phyloP scores from a whole-genome alignment of 2,329 filamentous ascomycete genomes.

The Sporothrix brasiliensis region DNA sequence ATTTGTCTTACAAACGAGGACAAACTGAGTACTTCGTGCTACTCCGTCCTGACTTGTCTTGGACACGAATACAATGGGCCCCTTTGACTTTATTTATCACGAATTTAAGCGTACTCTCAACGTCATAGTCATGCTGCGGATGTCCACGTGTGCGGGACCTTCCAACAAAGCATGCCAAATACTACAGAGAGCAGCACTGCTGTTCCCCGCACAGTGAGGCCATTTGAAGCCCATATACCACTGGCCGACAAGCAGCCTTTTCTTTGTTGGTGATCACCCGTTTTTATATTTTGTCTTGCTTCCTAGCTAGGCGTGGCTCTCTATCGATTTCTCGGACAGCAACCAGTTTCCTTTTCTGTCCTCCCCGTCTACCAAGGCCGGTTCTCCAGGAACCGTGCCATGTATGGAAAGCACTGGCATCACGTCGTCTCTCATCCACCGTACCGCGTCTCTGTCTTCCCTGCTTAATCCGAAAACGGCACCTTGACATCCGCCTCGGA shows the following conservation, averaged over 20 bases:
- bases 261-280: slow-evolving; percentile 19
- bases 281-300: not conserved
- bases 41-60: not conserved
- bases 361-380: not conserved
- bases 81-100: not conserved
- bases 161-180: not conserved
- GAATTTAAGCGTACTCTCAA: not conserved
- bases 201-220: not conserved
- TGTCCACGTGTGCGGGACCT: no score
- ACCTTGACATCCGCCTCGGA: slow-evolving; percentile 23
- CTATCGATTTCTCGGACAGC: slow-evolving; percentile 1
- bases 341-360: not conserved
- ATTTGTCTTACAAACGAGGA: no score
- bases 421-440: not conserved
- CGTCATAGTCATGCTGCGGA: no score
- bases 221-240: no score
- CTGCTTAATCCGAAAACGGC: slow-evolving; percentile 21
- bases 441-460: not conserved
- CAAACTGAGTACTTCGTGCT: not conserved
- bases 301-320: not conserved
- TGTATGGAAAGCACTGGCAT: not conserved
- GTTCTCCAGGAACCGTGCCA: slow-evolving; percentile 4
- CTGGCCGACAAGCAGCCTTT: no score
- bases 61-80: not conserved
- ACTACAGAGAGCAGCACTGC: not conserved